Evolutionary conservation across 176 grass and related monocot genomes (phyloP).

Genomic region (Avena insularis): DNA sequence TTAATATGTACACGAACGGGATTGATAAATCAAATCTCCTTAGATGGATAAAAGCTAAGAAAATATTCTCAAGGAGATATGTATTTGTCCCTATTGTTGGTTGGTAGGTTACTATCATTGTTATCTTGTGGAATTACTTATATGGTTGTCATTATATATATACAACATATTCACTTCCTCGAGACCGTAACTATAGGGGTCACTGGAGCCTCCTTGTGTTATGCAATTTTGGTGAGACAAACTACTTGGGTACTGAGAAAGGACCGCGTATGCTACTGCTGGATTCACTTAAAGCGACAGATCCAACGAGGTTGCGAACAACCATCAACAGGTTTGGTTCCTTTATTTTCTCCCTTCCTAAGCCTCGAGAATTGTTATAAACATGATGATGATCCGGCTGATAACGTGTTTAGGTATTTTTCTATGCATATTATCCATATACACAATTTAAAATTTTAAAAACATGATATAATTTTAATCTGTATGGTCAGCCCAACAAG

Average conservation of each 20-base stretch:
- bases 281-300: constrained; percentile 72
- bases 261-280: constrained; percentile 79
- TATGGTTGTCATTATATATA: not conserved
- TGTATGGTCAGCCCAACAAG: not conserved
- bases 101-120: constrained; percentile 55
- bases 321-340: not conserved
- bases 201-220: constrained; percentile 96
- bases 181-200: constrained; percentile 45
- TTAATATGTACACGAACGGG: constrained; percentile 60
- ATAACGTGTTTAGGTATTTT: not conserved
- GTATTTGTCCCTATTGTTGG: constrained; percentile 89
- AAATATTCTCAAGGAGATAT: constrained; percentile 79
- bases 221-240: constrained; percentile 76
- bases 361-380: not conserved
- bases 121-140: constrained; percentile 20
- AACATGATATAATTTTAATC: not conserved
- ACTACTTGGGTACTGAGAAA: constrained; percentile 19
- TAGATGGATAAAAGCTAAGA: constrained; percentile 82
- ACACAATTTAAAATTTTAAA: not conserved
- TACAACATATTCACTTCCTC: constrained; percentile 5
- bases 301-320: constrained; percentile 1
- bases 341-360: not conserved
- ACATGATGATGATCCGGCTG: not conserved
- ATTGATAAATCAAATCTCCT: constrained; percentile 66
- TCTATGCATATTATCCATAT: not conserved